Percentiles rank a stretch among this genome's conserved stretches.
These are phyloP conservation scores for Tolypocladium paradoxum DNA, from an alignment of 2,329 filamentous ascomycete species.

Conservation along the genomic window DNA sequence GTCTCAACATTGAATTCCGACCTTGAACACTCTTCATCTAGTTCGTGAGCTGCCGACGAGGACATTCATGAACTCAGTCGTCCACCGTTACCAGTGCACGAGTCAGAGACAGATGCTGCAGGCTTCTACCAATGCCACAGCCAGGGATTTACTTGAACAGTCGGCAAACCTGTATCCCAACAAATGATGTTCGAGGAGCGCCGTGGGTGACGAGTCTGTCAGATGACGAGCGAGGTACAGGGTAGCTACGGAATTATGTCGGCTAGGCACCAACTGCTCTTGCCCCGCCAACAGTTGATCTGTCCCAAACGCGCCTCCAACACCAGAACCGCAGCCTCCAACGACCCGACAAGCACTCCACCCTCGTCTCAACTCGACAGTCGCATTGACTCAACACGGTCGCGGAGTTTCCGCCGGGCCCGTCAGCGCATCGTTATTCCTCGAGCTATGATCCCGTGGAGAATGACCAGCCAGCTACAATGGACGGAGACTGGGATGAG, in stretches of 20 bases:
- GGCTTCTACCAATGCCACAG: too few species aligned
- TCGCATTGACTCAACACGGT: conserved; percentile 2
- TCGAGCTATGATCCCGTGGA: conserved; percentile 22
- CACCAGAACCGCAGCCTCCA: conserved; percentile 1
- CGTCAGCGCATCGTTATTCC: conserved; percentile 2
- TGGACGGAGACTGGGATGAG: conserved; percentile 62
- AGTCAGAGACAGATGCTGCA: too few species aligned
- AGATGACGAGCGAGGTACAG: too few species aligned
- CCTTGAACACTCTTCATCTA: too few species aligned
- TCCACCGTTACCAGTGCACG: too few species aligned
- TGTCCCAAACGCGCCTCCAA: not conserved
- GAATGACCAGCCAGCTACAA: conserved; percentile 31
- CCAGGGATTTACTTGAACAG: too few species aligned
- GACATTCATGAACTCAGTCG: too few species aligned
- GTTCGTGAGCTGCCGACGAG: too few species aligned
- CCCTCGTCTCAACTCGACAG: not conserved
- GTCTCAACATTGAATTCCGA: too few species aligned
- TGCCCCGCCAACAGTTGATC: conserved; percentile 1
- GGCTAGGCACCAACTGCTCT: not conserved
- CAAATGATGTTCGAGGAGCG: too few species aligned
- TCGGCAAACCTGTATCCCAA: too few species aligned
- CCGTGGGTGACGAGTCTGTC: too few species aligned
- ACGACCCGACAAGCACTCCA: not conserved
- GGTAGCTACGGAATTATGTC: not conserved
- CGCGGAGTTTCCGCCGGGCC: conserved; percentile 4